Evolutionary conservation across 2,329 filamentous ascomycete genomes (phyloP).

Genomic region (Ophiocordyceps camponoti-floridani): DNA sequence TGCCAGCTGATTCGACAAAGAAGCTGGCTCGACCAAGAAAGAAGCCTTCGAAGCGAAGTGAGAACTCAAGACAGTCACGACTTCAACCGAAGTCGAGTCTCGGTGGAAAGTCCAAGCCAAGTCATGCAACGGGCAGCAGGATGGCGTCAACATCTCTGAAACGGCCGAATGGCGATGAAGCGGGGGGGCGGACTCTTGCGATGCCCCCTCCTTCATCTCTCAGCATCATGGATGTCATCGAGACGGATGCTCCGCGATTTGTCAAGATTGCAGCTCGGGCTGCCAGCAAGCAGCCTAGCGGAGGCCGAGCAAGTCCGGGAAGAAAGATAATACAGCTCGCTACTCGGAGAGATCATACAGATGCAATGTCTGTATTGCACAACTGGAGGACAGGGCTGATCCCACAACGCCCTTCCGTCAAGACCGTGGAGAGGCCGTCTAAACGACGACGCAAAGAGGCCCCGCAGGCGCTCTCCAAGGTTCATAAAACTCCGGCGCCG

Average conservation of each 20-base stretch:
- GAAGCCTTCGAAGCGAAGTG: not conserved
- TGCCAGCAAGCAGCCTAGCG: constrained; percentile 24
- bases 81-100: not conserved
- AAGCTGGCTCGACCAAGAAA: not conserved
- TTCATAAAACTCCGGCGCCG: not conserved
- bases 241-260: constrained; percentile 34
- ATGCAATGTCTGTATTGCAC: constrained; percentile 32
- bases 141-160: not conserved
- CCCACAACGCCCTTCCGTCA: constrained; percentile 19
- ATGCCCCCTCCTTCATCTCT: constrained; percentile 23
- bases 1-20: constrained; percentile 7
- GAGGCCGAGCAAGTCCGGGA: constrained; percentile 36
- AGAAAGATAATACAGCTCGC: constrained; percentile 42
- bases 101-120: not conserved
- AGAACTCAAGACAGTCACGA: not conserved
- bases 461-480: not conserved
- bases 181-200: not conserved
- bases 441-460: not conserved
- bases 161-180: not conserved
- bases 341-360: constrained; percentile 40
- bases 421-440: constrained; percentile 6
- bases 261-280: constrained; percentile 43
- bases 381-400: constrained; percentile 39
- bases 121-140: not conserved
- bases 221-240: constrained; percentile 43